phyloP scores from a whole-genome alignment of 2,329 filamentous ascomycete species.

The Penicillium sp. region DNA sequence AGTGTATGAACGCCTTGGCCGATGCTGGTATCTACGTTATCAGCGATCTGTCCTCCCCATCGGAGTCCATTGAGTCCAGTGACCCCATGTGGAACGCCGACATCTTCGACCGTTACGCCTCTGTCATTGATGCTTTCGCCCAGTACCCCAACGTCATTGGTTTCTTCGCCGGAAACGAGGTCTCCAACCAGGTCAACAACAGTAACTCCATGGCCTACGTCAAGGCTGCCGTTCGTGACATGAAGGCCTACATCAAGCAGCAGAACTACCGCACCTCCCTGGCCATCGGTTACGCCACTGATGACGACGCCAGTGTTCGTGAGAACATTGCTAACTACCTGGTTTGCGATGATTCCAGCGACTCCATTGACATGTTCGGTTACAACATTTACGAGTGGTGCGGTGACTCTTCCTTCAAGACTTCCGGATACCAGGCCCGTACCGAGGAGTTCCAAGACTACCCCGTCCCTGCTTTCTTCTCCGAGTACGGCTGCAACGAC shows the following conservation, averaged over 20 bases:
- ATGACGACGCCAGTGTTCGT: slow-evolving; percentile 84
- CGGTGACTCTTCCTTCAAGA: slow-evolving; percentile 72
- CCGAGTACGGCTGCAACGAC: slow-evolving; percentile 94
- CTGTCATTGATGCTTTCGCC: slow-evolving; percentile 76
- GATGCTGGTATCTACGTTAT: slow-evolving; percentile 93
- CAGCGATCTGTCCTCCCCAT: slow-evolving; percentile 82
- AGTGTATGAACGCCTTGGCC: slow-evolving; percentile 80
- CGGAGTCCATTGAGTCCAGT: slow-evolving; percentile 80
- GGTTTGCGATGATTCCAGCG: slow-evolving; percentile 71
- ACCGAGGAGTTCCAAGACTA: slow-evolving; percentile 85
- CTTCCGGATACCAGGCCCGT: slow-evolving; percentile 79
- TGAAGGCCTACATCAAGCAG: slow-evolving; percentile 86
- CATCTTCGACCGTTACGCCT: slow-evolving; percentile 77
- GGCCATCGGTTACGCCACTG: slow-evolving; percentile 93
- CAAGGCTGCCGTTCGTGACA: slow-evolving; percentile 96
- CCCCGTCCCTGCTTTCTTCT: slow-evolving; percentile 95
- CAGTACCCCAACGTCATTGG: slow-evolving; percentile 90
- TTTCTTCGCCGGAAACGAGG: slow-evolving; percentile 99
- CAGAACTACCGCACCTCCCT: slow-evolving; percentile 71
- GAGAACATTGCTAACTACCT: slow-evolving; percentile 85
- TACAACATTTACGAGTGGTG: slow-evolving; percentile 99
- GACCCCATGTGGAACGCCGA: slow-evolving; percentile 74
- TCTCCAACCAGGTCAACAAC: slow-evolving; percentile 86
- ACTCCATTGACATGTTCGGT: slow-evolving; percentile 92
- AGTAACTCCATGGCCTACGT: slow-evolving; percentile 89